phyloP scores from a whole-genome alignment of 768 basidiomycete genomes.

The Amanita exitialis region DNA sequence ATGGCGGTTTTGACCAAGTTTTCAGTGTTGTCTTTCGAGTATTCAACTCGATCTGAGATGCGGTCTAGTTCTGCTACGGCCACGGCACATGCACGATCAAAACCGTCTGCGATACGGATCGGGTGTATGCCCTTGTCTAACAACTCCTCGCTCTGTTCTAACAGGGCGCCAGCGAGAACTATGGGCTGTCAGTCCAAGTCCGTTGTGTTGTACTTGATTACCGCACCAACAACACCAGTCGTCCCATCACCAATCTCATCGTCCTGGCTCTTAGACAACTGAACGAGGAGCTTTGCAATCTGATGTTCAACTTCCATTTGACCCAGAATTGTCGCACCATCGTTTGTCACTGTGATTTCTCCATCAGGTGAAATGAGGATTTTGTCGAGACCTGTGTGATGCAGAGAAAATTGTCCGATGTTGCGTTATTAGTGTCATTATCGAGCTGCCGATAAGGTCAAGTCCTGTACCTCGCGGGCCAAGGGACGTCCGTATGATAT shows the following conservation, averaged over 20 bases:
- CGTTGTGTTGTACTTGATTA: slow-evolving; percentile 2
- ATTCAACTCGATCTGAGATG: slow-evolving; percentile 86
- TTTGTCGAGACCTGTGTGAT: slow-evolving; percentile 73
- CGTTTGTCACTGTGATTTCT: slow-evolving; percentile 98
- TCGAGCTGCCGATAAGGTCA: background rate
- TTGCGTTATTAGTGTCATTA: background rate
- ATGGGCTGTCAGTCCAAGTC: background rate
- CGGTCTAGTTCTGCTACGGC: slow-evolving; percentile 86
- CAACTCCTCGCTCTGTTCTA: slow-evolving; percentile 91
- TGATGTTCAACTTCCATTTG: slow-evolving; percentile 99
- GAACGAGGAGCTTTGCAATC: slow-evolving; percentile 95
- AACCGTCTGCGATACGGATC: slow-evolving; percentile 97
- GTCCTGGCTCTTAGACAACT: slow-evolving; percentile 95
- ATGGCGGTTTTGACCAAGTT: slow-evolving; percentile 92
- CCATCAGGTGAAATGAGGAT: slow-evolving; percentile 94
- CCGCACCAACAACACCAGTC: slow-evolving; percentile 94
- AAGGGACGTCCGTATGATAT: slow-evolving; percentile 90
- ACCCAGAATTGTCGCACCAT: slow-evolving; percentile 94
- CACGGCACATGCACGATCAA: slow-evolving; percentile 86
- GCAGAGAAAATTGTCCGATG: slow-evolving; percentile 5
- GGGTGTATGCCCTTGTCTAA: slow-evolving; percentile 99
- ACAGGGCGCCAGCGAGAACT: slow-evolving; percentile 96
- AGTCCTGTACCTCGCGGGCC: slow-evolving; percentile 72
- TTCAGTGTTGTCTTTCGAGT: slow-evolving; percentile 68
- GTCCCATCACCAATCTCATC: slow-evolving; percentile 99